phyloP scores from a whole-genome alignment of 2,329 filamentous ascomycete species.

The Stachybotrys echinatus region DNA sequence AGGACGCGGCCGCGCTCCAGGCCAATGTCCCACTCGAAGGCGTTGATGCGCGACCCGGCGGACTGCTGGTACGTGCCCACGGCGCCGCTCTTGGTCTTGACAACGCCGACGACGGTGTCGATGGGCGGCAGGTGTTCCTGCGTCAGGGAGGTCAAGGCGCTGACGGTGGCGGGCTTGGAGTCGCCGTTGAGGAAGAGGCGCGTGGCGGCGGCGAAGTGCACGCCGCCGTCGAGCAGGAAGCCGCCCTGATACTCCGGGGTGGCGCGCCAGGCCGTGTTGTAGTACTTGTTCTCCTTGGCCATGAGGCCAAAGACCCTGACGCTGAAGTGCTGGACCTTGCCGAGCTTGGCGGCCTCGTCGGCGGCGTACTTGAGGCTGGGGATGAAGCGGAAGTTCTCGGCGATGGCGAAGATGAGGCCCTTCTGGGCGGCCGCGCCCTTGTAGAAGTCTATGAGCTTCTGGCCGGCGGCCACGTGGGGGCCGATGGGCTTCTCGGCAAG shows the following conservation, averaged over 20 bases:
- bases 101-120: constrained; percentile 59
- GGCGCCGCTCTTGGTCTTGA: constrained; percentile 48
- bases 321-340: constrained; percentile 40
- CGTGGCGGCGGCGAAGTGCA: constrained; percentile 64
- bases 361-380: constrained; percentile 49
- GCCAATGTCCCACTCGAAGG: constrained; percentile 50
- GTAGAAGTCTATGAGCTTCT: constrained; percentile 32
- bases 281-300: constrained; percentile 36
- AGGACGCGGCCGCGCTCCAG: constrained; percentile 53
- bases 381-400: constrained; percentile 69
- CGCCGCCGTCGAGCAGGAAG: constrained; percentile 70
- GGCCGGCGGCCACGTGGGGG: constrained; percentile 44
- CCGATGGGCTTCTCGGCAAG: constrained; percentile 66
- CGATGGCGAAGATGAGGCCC: constrained; percentile 49
- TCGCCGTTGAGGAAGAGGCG: constrained; percentile 49
- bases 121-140: constrained; percentile 56
- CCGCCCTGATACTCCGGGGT: constrained; percentile 68
- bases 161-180: constrained; percentile 39
- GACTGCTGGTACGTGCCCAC: constrained; percentile 53
- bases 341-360: constrained; percentile 26
- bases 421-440: constrained; percentile 16
- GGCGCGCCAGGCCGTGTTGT: constrained; percentile 58
- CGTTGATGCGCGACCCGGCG: constrained; percentile 48
- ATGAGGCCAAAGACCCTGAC: constrained; percentile 30
- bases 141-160: constrained; percentile 50